Evolutionary conservation across 164 flowering plant species (phyloP).

Genomic region (Vitis amurensis): DNA sequence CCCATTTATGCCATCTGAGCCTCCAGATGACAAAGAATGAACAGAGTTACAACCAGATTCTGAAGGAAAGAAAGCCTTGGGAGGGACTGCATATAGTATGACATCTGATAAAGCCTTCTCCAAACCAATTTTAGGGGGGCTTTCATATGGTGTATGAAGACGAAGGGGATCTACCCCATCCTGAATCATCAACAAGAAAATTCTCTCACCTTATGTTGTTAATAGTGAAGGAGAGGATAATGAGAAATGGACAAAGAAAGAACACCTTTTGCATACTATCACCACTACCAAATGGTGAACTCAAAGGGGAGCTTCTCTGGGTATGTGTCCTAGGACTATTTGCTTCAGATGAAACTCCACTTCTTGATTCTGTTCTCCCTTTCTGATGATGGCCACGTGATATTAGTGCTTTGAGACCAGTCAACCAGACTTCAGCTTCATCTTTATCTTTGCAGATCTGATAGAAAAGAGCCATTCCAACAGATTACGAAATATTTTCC

Average conservation of each 20-base stretch:
- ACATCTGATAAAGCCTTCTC: conserved; percentile 25
- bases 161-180: conserved; percentile 20
- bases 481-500: too few relatives aligned
- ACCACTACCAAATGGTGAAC: conserved; percentile 9
- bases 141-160: conserved; percentile 17
- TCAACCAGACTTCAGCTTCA: conserved; percentile 32
- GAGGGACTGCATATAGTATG: conserved; percentile 17
- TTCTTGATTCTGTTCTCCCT: conserved; percentile 18
- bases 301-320: conserved; percentile 24
- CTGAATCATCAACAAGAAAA: conserved; percentile 12
- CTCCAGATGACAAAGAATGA: conserved; percentile 20
- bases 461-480: neutral
- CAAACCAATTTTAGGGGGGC: conserved; percentile 20
- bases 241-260: neutral
- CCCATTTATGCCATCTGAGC: conserved; percentile 17
- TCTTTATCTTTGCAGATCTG: conserved; percentile 38
- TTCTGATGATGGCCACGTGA: conserved; percentile 16
- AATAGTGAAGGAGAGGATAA: neutral
- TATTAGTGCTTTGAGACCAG: conserved; percentile 26
- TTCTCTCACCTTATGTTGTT: neutral
- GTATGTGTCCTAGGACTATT: conserved; percentile 25
- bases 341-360: conserved; percentile 25
- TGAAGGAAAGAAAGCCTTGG: conserved; percentile 20
- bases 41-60: conserved; percentile 20
- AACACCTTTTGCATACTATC: conserved; percentile 27